phyloP scores from a whole-genome alignment of 306 rosid species.

The Morella rubra region DNA sequence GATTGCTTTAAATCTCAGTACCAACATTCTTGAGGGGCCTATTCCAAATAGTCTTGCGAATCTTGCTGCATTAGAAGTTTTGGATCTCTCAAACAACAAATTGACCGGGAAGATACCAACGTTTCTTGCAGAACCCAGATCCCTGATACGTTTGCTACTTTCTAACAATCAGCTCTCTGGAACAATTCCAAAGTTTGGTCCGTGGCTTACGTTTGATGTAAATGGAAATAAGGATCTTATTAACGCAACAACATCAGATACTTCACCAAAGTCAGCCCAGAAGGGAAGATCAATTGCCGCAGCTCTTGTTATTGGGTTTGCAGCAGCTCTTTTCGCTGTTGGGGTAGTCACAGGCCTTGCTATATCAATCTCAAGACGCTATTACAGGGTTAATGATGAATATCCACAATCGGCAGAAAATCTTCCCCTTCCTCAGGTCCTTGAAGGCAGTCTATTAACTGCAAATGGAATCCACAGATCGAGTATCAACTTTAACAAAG shows the following conservation, averaged over 20 bases:
- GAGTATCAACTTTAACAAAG: slow-evolving; percentile 66
- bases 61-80: slow-evolving; percentile 43
- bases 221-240: slow-evolving; percentile 30
- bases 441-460: slow-evolving; percentile 55
- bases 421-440: slow-evolving; percentile 42
- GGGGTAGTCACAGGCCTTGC: slow-evolving; percentile 37
- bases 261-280: neutral
- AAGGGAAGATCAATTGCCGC: slow-evolving; percentile 37
- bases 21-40: slow-evolving; percentile 52
- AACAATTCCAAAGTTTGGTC: slow-evolving; percentile 21
- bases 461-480: slow-evolving; percentile 68
- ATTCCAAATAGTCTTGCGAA: slow-evolving; percentile 40
- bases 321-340: slow-evolving; percentile 46
- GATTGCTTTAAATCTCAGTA: slow-evolving; percentile 74
- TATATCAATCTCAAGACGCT: slow-evolving; percentile 41
- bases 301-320: slow-evolving; percentile 47
- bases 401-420: slow-evolving; percentile 42
- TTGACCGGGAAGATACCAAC: slow-evolving; percentile 61
- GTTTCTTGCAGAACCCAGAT: slow-evolving; percentile 12
- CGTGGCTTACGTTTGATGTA: slow-evolving; percentile 20
- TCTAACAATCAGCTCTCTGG: slow-evolving; percentile 64
- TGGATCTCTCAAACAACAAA: slow-evolving; percentile 78
- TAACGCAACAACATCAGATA: neutral
- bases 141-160: slow-evolving; percentile 56
- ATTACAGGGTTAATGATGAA: slow-evolving; percentile 45